Evolutionary conservation across 2,329 filamentous ascomycete species (phyloP), one percentile per base, ranked within the genome.

Genomic region (Ophiostoma quercus): DNA sequence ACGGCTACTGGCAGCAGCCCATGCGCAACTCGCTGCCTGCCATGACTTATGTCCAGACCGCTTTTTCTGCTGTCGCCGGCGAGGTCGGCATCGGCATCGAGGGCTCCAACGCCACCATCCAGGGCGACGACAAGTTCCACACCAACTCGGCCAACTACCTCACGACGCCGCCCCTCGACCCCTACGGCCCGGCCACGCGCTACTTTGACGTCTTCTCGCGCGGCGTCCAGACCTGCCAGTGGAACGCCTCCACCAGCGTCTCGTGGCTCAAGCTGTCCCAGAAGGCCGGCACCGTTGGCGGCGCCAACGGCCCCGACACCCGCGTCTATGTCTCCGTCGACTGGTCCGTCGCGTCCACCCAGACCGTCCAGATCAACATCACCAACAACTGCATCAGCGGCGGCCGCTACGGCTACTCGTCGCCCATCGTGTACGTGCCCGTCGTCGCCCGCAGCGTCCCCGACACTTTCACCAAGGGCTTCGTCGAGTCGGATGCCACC

Each of bases 11-110:
- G 88, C 89, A 92, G 77, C 89, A 91, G 76, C 88, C 90, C 0
- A 91, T 91, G 89, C 82, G 88, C 43, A 90, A 92, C 75, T 84
- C 84, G 0, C 82, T 90, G 1, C 88, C 89, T 0, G 83, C 70
- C 8, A 81, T 90, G 72, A 79, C 83, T 5, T 88, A 85, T 73
- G 85, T 89, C 1, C 86, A 89, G 75, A 82, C 81, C 1, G 78
- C 81, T 1, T 85, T 89, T 68, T 82, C 88, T 14, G 84, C 84
- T 5, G 79, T 90, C 6, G 84, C 85, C 0, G 89, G 89, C 8
- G 82, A 88, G 69, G 80, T 92, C 69, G 87, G 88, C 29, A 80
- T 92, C 63, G 80, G 85, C 0, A 82, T 90, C 1, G 88, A 92
- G 75, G 88, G 85, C 1, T 84, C 83, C 71, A 90, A 90, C 72